Evolutionary conservation across 2,329 filamentous ascomycete species (phyloP).

Genomic region (Colletotrichum sp.): DNA sequence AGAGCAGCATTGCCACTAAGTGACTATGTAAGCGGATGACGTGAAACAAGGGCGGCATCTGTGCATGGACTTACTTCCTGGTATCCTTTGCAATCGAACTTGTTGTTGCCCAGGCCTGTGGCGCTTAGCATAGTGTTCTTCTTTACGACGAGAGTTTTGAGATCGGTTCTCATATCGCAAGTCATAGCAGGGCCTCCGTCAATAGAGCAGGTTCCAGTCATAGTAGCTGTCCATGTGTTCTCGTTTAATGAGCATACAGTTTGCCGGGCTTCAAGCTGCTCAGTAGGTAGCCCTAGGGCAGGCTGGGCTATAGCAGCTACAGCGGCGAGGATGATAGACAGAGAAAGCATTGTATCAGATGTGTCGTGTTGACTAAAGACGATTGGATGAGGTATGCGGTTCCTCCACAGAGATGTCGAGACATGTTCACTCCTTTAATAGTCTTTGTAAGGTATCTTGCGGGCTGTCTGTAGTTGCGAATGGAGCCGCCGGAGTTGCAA

Average conservation of each 20-base stretch:
- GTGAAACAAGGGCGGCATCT: neutral
- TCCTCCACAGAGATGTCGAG: neutral
- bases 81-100: neutral
- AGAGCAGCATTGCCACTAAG: neutral
- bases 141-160: neutral
- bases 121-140: neutral
- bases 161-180: neutral
- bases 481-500: neutral
- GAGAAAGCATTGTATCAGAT: neutral
- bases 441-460: neutral
- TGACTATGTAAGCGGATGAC: neutral
- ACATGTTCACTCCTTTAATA: neutral
- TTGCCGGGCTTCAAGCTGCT: neutral
- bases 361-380: neutral
- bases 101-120: neutral
- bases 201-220: neutral
- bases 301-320: neutral
- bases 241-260: neutral
- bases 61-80: neutral
- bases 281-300: neutral
- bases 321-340: neutral
- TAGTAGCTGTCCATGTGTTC: neutral
- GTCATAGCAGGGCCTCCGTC: neutral
- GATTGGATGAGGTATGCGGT: no score
- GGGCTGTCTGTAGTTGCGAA: neutral